Evolutionary conservation across 208 protist species (phyloP), one percentile per base, ranked within the genome.

Genomic region (Lotmaria passim): DNA sequence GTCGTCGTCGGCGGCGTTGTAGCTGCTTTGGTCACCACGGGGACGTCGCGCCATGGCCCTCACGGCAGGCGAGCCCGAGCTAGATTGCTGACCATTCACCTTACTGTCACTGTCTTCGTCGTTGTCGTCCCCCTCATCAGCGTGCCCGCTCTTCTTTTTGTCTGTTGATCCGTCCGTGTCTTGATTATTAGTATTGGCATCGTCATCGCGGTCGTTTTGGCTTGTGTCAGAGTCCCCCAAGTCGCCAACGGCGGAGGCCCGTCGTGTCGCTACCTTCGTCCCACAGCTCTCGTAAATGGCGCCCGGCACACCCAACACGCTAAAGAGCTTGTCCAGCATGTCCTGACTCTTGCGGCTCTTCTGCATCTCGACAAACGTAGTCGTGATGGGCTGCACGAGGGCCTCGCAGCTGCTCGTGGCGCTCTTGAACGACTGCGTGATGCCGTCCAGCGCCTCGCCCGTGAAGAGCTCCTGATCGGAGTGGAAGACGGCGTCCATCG

Each of bases 391-490:
- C 55, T 78, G 65, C 33, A 93, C 76, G 7, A 94, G 76, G 4
- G 65, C 63, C 0, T 85, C 73, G 39, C 87, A 87, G 30, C 85
- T 85, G n/a, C 41, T 63, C 11, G 76, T 44, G 1, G 79, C 77
- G 19, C 67, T 65, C 34, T 88, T 65, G 47, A 96, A 93, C 0
- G 66, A 79, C 19, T 73, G 62, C 17, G 71, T 81, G 64, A 95
- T 85, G 62, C 63, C 75, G 7, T 88, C 79, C 12, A 96, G 74
- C 12, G 92, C 92, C 53, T 93, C 92, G 15, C 89, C 92, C 11
- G 82, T 89, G 63, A 96, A 96, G 57, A 94, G 83, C 11, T 65
- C 59, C n/a, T 61, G 68, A 65, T 96, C 89, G 19, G 77, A 85
- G 57, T 62, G 74, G 73, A 83, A 91, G 44, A 96, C 86, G 23